Conservation (phyloP, 2,329 filamentous ascomycete species). For the Beauveria asiatica region DNA sequence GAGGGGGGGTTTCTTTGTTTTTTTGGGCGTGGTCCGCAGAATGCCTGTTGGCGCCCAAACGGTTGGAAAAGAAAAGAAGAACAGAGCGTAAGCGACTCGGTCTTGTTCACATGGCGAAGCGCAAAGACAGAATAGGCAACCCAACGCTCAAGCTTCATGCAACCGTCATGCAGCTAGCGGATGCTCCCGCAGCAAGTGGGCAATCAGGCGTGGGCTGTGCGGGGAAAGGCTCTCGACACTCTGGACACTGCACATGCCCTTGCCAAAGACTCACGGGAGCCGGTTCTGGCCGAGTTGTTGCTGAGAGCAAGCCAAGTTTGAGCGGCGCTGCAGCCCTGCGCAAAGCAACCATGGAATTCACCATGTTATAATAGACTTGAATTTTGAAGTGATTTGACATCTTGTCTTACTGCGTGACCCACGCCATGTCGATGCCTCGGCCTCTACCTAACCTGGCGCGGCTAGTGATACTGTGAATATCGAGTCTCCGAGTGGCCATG, state of each 20-base stretch:
- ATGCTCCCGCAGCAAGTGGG: constrained; percentile 10
- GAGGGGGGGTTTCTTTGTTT: background rate
- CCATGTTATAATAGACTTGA: background rate
- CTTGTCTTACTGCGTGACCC: background rate
- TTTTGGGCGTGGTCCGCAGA: background rate
- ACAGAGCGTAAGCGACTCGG: background rate
- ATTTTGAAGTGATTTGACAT: background rate
- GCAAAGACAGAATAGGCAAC: constrained; percentile 2
- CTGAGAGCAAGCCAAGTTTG: background rate
- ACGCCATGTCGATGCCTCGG: background rate
- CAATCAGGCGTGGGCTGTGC: constrained; percentile 3
- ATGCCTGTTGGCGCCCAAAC: background rate
- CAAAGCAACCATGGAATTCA: background rate
- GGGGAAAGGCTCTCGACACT: background rate
- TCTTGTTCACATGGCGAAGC: background rate
- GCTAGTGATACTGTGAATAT: background rate
- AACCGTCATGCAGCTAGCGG: constrained; percentile 3
- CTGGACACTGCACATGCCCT: background rate
- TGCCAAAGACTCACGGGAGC: background rate
- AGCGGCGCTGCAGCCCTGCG: background rate
- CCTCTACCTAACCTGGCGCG: background rate
- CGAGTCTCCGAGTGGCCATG: background rate
- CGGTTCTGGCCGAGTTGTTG: background rate
- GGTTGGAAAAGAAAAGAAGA: background rate
- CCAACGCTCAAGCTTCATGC: constrained; percentile 3